Percentiles rank a stretch among this genome's conserved stretches.
phyloP scores from a whole-genome alignment of 352 stramenopile species.

The Pythium folliculosum region DNA sequence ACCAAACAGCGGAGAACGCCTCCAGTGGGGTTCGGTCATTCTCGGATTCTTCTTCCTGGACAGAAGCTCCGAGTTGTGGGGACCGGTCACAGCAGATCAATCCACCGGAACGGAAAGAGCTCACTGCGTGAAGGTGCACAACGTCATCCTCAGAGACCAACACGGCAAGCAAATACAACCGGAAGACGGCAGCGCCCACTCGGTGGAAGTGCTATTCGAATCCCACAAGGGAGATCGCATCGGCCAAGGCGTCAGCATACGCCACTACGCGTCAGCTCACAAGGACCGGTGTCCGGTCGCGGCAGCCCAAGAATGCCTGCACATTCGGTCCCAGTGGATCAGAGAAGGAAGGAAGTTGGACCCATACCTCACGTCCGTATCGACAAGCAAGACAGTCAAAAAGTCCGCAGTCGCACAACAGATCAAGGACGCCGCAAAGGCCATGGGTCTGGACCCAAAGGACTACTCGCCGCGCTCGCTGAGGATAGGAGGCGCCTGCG shows the following conservation, averaged over 20 bases:
- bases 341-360: too few species aligned
- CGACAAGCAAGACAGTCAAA: constrained; percentile 21
- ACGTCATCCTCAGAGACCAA: constrained; percentile 14
- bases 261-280: constrained; percentile 24
- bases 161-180: background rate
- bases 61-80: constrained; percentile 30
- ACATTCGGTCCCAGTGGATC: too few species aligned
- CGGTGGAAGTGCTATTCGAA: constrained; percentile 17
- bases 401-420: constrained; percentile 17
- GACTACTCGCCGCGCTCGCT: constrained; percentile 33
- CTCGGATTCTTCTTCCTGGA: constrained; percentile 32
- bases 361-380: constrained; percentile 9
- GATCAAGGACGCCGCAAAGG: constrained; percentile 27
- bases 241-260: constrained; percentile 9
- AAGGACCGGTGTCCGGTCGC: constrained; percentile 19
- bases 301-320: constrained; percentile 20
- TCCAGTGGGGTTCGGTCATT: constrained; percentile 29
- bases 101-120: constrained; percentile 4
- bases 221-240: constrained; percentile 18
- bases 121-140: constrained; percentile 21
- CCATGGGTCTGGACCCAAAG: constrained; percentile 10
- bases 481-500: constrained; percentile 27
- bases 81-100: constrained; percentile 4
- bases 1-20: background rate
- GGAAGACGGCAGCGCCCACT: background rate